These are phyloP conservation scores for Penicillium paradoxum DNA, from an alignment of 495 filamentous ascomycete species.

Conservation along the genomic window DNA sequence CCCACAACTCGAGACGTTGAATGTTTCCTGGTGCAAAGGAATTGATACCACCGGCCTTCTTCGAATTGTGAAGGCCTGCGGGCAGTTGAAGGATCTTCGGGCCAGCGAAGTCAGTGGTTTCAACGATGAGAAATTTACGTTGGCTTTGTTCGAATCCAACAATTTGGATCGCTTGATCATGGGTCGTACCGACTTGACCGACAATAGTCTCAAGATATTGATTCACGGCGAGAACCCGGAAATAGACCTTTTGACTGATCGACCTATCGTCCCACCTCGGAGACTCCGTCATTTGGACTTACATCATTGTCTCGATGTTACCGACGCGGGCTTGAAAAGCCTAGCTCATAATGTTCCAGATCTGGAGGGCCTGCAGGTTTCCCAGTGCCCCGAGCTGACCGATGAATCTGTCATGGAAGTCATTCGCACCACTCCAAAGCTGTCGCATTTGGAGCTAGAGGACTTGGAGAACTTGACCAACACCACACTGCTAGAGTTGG, in stretches of 20 bases:
- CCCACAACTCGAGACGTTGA: conserved; percentile 71
- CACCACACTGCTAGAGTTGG: conserved; percentile 61
- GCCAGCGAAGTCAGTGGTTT: conserved; percentile 81
- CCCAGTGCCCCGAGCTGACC: conserved; percentile 62
- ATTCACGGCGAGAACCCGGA: conserved; percentile 68
- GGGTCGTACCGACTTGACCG: conserved; percentile 70
- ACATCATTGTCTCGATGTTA: conserved; percentile 68
- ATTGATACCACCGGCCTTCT: conserved; percentile 79
- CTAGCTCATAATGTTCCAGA: conserved; percentile 72
- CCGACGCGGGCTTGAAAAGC: conserved; percentile 60
- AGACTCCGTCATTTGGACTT: conserved; percentile 81
- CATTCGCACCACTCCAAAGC: conserved; percentile 63
- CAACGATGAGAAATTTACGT: conserved; percentile 61
- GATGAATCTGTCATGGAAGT: conserved; percentile 70
- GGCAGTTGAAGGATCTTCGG: conserved; percentile 69
- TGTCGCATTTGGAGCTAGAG: conserved; percentile 88
- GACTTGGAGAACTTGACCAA: conserved; percentile 78
- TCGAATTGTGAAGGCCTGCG: conserved; percentile 66
- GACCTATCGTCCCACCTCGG: conserved; percentile 72
- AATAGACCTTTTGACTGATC: conserved; percentile 70
- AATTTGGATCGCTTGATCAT: conserved; percentile 74
- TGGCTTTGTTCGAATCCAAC: conserved; percentile 72
- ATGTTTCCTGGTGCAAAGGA: conserved; percentile 86
- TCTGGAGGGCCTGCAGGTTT: conserved; percentile 76
- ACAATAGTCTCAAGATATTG: conserved; percentile 64